Evolutionary conservation across 306 rosid species (phyloP).

Genomic region (Herpetospermum pedunculosum): DNA sequence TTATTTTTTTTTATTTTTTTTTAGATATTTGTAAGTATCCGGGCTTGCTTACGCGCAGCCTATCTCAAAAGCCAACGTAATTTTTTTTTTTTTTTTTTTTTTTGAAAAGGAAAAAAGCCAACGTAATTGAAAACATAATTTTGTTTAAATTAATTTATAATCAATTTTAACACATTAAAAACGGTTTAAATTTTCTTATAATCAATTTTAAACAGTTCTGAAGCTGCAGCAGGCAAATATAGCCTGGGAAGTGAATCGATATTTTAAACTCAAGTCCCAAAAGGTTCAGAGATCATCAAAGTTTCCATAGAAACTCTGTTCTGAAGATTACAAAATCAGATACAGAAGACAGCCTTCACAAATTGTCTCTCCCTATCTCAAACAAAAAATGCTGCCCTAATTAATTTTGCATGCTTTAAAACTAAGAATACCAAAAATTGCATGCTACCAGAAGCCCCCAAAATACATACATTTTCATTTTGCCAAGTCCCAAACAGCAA

Average conservation of each 20-base stretch:
- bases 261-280: not conserved
- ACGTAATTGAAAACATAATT: no score
- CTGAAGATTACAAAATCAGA: not conserved
- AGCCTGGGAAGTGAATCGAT: not conserved
- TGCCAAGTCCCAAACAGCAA: not conserved
- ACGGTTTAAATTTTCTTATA: no score
- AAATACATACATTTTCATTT: not conserved
- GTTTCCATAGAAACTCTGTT: not conserved
- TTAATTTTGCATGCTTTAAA: not conserved
- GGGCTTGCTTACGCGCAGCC: no score
- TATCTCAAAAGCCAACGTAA: no score
- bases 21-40: no score
- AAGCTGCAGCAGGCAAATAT: no score
- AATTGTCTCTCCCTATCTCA: not conserved
- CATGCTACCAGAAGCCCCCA: conserved; percentile 3
- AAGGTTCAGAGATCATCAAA: not conserved
- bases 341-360: not conserved
- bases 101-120: no score
- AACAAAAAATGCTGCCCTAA: not conserved
- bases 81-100: no score
- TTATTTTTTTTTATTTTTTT: no score
- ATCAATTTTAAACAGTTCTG: no score
- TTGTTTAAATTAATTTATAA: no score
- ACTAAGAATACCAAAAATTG: not conserved
- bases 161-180: no score